These are phyloP conservation scores for Leucoagaricus sp. DNA, from an alignment of 1,284 basidiomycete genomes.

Conservation along the genomic window DNA sequence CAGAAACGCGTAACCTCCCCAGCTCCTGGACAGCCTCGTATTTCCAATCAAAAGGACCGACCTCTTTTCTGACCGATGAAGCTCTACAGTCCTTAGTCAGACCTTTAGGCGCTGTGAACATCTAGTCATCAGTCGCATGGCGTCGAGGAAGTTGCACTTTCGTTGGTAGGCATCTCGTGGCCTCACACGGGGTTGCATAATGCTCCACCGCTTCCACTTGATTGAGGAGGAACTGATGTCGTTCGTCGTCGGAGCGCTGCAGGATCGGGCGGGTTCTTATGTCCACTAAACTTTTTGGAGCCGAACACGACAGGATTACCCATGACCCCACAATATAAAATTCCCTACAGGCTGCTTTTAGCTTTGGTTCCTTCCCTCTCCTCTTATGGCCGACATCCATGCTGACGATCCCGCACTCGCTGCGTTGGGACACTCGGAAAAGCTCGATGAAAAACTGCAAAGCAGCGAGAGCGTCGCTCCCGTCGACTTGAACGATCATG, in stretches of 20 bases:
- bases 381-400: background rate
- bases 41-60: too few species aligned
- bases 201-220: too few species aligned
- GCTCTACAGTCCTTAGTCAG: too few species aligned
- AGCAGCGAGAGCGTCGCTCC: background rate
- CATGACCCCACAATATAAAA: constrained; percentile 1
- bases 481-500: constrained; percentile 34
- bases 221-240: background rate
- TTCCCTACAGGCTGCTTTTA: background rate
- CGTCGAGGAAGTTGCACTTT: too few species aligned
- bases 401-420: background rate
- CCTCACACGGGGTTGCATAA: too few species aligned
- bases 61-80: too few species aligned
- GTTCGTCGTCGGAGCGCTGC: background rate
- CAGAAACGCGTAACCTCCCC: too few species aligned
- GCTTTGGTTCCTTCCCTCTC: background rate
- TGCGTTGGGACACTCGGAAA: background rate
- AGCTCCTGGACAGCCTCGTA: too few species aligned
- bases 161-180: too few species aligned
- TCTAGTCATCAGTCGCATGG: too few species aligned
- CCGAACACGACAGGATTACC: background rate
- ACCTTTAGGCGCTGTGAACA: too few species aligned
- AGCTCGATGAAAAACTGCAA: background rate
- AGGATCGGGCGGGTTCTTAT: background rate
- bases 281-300: constrained; percentile 1